Conservation (phyloP, 345 rosid genomes). For the Microthlaspi erraticum region DNA sequence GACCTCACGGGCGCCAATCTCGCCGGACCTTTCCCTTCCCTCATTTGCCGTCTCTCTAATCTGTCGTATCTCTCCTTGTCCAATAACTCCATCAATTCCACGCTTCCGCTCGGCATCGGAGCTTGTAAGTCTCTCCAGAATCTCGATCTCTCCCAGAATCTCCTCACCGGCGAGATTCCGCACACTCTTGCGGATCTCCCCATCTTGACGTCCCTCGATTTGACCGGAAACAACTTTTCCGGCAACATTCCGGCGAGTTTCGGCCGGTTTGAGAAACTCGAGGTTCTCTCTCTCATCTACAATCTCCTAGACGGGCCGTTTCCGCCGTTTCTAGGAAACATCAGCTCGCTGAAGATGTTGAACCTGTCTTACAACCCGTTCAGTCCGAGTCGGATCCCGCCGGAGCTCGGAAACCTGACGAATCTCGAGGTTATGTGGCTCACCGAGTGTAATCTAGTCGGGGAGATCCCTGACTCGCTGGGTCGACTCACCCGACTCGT, state of each 20-base stretch:
- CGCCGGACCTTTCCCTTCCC: constrained; percentile 75
- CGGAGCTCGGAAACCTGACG: constrained; percentile 83
- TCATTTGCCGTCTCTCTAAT: constrained; percentile 67
- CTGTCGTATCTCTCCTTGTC: constrained; percentile 58
- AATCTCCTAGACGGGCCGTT: constrained; percentile 77
- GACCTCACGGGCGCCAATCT: constrained; percentile 65
- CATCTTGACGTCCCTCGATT: constrained; percentile 59
- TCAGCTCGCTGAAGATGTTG: constrained; percentile 68
- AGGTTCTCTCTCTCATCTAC: constrained; percentile 77
- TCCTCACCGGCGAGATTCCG: constrained; percentile 75
- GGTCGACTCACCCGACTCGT: constrained; percentile 67
- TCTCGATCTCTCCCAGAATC: constrained; percentile 84
- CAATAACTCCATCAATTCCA: constrained; percentile 68
- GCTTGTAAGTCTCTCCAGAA: constrained; percentile 59
- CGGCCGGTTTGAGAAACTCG: constrained; percentile 68
- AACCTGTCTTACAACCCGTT: constrained; percentile 92
- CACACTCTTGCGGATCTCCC: constrained; percentile 62
- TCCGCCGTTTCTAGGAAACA: constrained; percentile 72
- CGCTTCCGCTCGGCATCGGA: constrained; percentile 69
- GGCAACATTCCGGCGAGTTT: constrained; percentile 80
- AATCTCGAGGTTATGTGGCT: constrained; percentile 91
- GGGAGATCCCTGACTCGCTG: constrained; percentile 85
- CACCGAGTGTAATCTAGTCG: constrained; percentile 77
- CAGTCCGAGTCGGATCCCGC: constrained; percentile 73
- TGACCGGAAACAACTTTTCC: constrained; percentile 86